Conservation (phyloP, 192 early-diverging fungal genomes). For the Diversispora eburnea region DNA sequence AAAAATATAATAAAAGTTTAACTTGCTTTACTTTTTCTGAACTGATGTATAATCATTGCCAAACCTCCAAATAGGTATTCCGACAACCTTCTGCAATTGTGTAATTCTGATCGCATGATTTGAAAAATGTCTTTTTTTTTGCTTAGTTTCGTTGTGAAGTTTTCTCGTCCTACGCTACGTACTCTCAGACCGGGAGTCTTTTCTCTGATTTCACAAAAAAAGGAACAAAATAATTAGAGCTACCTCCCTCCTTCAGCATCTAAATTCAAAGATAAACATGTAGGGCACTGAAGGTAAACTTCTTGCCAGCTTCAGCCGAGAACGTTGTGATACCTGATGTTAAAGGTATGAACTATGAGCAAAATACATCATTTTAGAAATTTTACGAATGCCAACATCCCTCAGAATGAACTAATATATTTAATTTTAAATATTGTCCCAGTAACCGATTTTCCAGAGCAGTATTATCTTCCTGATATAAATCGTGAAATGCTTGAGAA, state of each 20-base stretch:
- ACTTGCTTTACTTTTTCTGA: too few species aligned
- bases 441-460: background rate
- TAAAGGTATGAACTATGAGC: constrained; percentile 21
- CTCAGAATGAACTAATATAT: constrained; percentile 7
- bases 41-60: too few species aligned
- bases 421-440: constrained; percentile 6
- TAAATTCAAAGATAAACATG: constrained; percentile 13
- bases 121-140: background rate
- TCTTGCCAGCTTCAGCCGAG: constrained; percentile 10
- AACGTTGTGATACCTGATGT: background rate
- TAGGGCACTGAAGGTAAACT: background rate
- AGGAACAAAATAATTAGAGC: background rate
- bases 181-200: constrained; percentile 21
- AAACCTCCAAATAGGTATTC: too few species aligned
- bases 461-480: background rate
- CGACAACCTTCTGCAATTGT: too few species aligned
- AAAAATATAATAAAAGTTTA: too few species aligned
- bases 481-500: background rate
- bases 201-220: constrained; percentile 6
- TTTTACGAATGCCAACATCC: too few species aligned
- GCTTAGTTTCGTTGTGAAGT: constrained; percentile 3
- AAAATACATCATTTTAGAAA: too few species aligned
- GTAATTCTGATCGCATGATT: too few species aligned
- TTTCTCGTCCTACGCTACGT: constrained; percentile 14
- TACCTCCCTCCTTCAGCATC: constrained; percentile 5